These are phyloP conservation scores for Triticum aestivum DNA, from an alignment of 176 grass and related monocot genomes.

Conservation along the genomic window IWGSC_CS_RefSeq_v2.1 NC_057797.1:15219086-15219585, in stretches of 20 bases:
- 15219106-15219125: neutral
- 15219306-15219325: constrained; percentile 57
- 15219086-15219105: neutral
- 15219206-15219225: constrained; percentile 33
- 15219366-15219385: constrained; percentile 48
- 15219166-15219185: neutral
- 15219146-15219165: neutral
- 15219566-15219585: constrained; percentile 58
- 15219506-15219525: too few relatives aligned
- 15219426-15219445: constrained; percentile 51
- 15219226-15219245: constrained; percentile 36
- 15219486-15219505: too few relatives aligned
- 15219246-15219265: constrained; percentile 8
- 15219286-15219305: constrained; percentile 49
- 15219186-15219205: constrained; percentile 18
- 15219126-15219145: too few relatives aligned
- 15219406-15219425: constrained; percentile 63
- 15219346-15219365: constrained; percentile 31
- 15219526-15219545: too few relatives aligned
- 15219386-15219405: constrained; percentile 33
- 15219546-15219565: constrained; percentile 37
- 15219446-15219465: constrained; percentile 47
- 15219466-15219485: too few relatives aligned
- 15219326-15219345: constrained; percentile 54
- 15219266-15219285: constrained; percentile 48